Evolutionary conservation across 768 basidiomycete species (phyloP).

Genomic region (Mrakia frigida): DNA sequence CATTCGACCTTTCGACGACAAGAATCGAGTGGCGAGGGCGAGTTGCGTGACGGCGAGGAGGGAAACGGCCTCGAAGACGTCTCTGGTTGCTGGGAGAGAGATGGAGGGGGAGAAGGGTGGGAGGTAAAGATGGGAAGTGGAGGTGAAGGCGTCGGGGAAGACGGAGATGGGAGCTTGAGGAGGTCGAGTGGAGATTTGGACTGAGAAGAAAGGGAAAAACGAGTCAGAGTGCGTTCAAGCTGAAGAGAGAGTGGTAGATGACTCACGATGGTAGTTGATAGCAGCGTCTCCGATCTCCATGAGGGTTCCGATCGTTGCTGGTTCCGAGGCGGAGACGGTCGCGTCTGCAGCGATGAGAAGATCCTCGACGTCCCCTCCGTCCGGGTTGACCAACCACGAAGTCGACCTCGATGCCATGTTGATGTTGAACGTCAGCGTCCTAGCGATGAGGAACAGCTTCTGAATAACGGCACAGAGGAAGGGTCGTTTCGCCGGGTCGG

Average conservation of each 20-base stretch:
- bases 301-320: constrained; percentile 76
- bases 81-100: background rate
- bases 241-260: constrained; percentile 41
- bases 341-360: constrained; percentile 49
- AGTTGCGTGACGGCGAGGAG: constrained; percentile 20
- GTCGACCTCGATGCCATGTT: constrained; percentile 10
- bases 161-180: constrained; percentile 8
- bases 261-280: constrained; percentile 63
- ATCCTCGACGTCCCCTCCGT: constrained; percentile 59
- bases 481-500: constrained; percentile 65
- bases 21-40: constrained; percentile 3
- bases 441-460: constrained; percentile 57
- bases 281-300: constrained; percentile 77
- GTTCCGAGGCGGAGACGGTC: constrained; percentile 74
- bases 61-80: background rate
- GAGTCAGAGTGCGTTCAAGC: constrained; percentile 47
- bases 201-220: background rate
- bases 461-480: constrained; percentile 67
- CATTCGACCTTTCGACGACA: background rate
- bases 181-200: background rate
- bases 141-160: constrained; percentile 25
- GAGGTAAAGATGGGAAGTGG: constrained; percentile 40
- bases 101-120: background rate
- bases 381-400: constrained; percentile 50
- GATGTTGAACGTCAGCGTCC: background rate